A percentile compares a stretch with the other conserved stretches of the same genome.
Conservation (phyloP, 768 basidiomycete species). For the Kwoniella newhampshirensis region DNA sequence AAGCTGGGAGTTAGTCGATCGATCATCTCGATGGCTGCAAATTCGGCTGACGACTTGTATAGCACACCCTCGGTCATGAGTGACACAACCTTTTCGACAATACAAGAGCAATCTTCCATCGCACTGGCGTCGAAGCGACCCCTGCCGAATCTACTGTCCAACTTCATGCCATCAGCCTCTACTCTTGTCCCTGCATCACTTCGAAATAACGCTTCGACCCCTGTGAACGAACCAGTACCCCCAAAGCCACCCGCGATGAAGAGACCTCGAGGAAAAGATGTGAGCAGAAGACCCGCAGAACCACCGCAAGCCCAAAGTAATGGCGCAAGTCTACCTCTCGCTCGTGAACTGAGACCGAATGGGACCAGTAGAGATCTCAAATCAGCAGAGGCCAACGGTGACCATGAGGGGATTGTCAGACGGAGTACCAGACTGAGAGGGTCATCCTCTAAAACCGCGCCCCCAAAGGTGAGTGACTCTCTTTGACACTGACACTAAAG, state of each 20-base stretch:
- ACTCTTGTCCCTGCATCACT: conserved; percentile 29
- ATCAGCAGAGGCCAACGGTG: conserved; percentile 38
- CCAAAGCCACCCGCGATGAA: conserved; percentile 43
- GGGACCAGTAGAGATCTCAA: conserved; percentile 28
- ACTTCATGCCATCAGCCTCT: conserved; percentile 29
- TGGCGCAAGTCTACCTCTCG: conserved; percentile 11
- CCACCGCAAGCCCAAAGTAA: conserved; percentile 8
- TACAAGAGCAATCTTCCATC: conserved; percentile 15
- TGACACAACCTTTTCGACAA: conserved; percentile 38
- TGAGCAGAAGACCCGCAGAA: conserved; percentile 11
- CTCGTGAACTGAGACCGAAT: conserved; percentile 16
- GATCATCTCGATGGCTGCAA: background rate
- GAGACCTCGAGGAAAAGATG: conserved; percentile 31
- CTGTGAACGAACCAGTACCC: conserved; percentile 14
- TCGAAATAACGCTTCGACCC: conserved; percentile 26
- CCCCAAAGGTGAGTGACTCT: conserved; percentile 11
- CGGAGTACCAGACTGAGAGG: conserved; percentile 31
- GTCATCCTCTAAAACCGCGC: conserved; percentile 4
- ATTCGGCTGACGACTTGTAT: background rate
- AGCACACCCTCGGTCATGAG: conserved; percentile 34
- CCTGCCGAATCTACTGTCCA: conserved; percentile 34
- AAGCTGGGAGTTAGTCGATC: conserved; percentile 30
- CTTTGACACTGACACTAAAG: background rate
- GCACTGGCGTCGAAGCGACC: conserved; percentile 26
- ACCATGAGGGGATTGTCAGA: conserved; percentile 26